Conservation (phyloP, 257 asterid species). For the Fraxinus americana region DNA sequence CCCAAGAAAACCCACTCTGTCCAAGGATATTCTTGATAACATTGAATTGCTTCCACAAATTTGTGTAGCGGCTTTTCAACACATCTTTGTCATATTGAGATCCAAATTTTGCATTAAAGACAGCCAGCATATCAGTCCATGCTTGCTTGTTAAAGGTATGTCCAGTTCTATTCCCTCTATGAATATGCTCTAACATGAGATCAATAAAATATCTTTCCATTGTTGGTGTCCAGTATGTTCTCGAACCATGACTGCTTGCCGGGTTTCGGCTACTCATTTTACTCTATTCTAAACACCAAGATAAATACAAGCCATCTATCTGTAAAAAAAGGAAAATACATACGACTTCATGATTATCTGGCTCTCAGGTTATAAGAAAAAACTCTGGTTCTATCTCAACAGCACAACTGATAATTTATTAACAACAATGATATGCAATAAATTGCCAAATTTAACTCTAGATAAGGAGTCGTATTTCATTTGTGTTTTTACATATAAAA, state of each 20-base stretch:
- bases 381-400: background rate
- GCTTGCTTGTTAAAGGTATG: constrained; percentile 46
- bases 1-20: constrained; percentile 49
- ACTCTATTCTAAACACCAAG: constrained; percentile 22
- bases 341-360: background rate
- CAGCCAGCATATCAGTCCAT: constrained; percentile 47
- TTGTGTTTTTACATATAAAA: background rate
- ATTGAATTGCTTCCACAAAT: constrained; percentile 48
- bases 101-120: constrained; percentile 47
- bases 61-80: constrained; percentile 45
- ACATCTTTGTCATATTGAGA: constrained; percentile 51
- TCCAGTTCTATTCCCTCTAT: constrained; percentile 40
- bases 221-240: constrained; percentile 45
- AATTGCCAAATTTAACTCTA: background rate
- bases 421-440: background rate
- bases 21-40: constrained; percentile 41
- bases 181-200: constrained; percentile 42
- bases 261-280: constrained; percentile 33
- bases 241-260: constrained; percentile 29
- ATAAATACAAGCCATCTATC: constrained; percentile 6
- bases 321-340: constrained; percentile 7
- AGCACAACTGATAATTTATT: background rate
- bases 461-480: background rate
- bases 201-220: constrained; percentile 50
- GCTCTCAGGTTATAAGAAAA: background rate